Evolutionary conservation across 139 green algal genomes (phyloP).

Genomic region (Chlamydomonas applanata): DNA sequence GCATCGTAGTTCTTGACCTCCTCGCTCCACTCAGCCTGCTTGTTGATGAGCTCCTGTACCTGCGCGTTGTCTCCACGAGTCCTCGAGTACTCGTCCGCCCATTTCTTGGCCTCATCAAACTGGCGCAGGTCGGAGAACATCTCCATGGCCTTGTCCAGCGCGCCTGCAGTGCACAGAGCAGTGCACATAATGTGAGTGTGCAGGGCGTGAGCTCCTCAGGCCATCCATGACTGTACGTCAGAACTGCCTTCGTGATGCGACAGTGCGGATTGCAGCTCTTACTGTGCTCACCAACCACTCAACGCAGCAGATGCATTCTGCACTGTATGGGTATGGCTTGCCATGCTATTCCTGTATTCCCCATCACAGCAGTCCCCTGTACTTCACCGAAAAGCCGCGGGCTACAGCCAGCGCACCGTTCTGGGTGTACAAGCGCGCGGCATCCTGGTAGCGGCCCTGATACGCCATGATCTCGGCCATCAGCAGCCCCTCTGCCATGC

Average conservation of each 20-base stretch:
- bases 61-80: conserved; percentile 34
- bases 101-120: conserved; percentile 80
- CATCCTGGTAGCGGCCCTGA: conserved; percentile 70
- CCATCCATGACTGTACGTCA: background rate
- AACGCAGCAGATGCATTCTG: background rate
- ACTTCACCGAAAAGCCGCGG: too few species aligned
- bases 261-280: background rate
- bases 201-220: background rate
- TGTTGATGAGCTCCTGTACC: conserved; percentile 66
- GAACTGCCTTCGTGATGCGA: background rate
- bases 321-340: too few species aligned
- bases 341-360: too few species aligned
- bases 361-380: too few species aligned
- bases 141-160: conserved; percentile 66
- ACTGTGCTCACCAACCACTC: background rate
- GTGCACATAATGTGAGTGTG: background rate
- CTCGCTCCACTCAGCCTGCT: conserved; percentile 82
- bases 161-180: background rate
- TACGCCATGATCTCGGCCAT: conserved; percentile 72
- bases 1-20: conserved; percentile 77
- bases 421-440: conserved; percentile 64
- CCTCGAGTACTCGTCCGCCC: conserved; percentile 65
- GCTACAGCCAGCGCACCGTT: conserved; percentile 21
- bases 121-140: conserved; percentile 83
- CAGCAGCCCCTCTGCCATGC: conserved; percentile 45